These are phyloP conservation scores for Arachnomyces sp. DNA, from an alignment of 2,329 filamentous ascomycete genomes.

Conservation along the genomic window DNA sequence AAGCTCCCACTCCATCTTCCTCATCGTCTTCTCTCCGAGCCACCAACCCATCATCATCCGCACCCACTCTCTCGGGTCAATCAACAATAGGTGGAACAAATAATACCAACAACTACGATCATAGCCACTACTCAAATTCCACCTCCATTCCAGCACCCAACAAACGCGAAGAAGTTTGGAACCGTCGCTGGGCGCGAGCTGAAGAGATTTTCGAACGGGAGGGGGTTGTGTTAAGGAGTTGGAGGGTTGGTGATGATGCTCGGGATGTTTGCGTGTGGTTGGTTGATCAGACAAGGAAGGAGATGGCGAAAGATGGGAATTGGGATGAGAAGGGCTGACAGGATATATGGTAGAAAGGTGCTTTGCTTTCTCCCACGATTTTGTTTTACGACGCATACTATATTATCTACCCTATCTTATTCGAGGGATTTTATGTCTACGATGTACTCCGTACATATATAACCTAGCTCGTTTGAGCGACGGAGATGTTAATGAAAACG, in stretches of 20 bases:
- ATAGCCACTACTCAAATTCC: slow-evolving; percentile 9
- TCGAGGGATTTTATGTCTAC: no score
- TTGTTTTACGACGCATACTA: no score
- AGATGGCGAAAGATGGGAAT: slow-evolving; percentile 10
- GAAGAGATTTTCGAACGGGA: slow-evolving; percentile 33
- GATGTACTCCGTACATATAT: no score
- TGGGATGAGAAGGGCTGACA: no score
- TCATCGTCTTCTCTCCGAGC: slow-evolving; percentile 22
- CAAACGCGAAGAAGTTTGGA: slow-evolving; percentile 43
- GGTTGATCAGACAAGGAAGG: slow-evolving; percentile 32
- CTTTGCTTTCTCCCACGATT: no score
- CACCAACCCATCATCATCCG: slow-evolving; percentile 16
- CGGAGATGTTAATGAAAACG: no score
- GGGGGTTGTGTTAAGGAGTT: slow-evolving; percentile 37
- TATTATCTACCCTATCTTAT: no score
- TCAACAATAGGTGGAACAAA: slow-evolving; percentile 14
- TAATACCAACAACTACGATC: slow-evolving; percentile 6
- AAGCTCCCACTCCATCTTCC: slow-evolving; percentile 14
- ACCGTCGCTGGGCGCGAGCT: slow-evolving; percentile 39
- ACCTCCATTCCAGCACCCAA: slow-evolving; percentile 22
- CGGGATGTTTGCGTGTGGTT: slow-evolving; percentile 37
- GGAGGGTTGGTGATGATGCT: slow-evolving; percentile 39
- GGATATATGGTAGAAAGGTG: no score
- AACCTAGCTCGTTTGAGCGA: no score
- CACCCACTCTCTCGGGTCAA: slow-evolving; percentile 14